Conservation (phyloP, 148 eudicot genomes). For the Heliosperma pusillum region DNA sequence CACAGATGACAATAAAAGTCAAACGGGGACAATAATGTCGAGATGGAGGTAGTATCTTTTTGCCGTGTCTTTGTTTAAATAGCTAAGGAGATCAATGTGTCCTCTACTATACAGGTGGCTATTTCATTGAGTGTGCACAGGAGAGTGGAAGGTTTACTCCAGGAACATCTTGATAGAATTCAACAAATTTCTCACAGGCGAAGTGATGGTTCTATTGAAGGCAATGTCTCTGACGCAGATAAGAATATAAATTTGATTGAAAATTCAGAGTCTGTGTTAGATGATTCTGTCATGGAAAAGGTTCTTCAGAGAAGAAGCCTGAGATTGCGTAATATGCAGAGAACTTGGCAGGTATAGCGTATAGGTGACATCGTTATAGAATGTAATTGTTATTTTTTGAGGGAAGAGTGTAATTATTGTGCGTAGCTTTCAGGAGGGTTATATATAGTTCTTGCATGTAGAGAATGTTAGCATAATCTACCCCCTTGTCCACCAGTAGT, state of each 20-base stretch:
- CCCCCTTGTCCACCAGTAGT: neutral
- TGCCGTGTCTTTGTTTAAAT: neutral
- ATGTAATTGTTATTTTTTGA: too few relatives aligned
- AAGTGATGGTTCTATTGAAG: slow-evolving; percentile 32
- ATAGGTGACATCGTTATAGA: slow-evolving; percentile 1
- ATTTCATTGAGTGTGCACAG: slow-evolving; percentile 91
- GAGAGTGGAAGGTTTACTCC: slow-evolving; percentile 96
- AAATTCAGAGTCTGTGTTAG: slow-evolving; percentile 59
- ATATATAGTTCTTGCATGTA: neutral
- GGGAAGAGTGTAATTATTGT: neutral
- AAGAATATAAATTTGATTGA: slow-evolving; percentile 40
- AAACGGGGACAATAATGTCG: neutral
- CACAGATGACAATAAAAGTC: neutral
- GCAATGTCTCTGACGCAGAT: slow-evolving; percentile 29
- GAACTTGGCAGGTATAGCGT: slow-evolving; percentile 84
- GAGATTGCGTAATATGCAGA: slow-evolving; percentile 91
- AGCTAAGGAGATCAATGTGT: slow-evolving; percentile 11
- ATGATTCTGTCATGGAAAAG: slow-evolving; percentile 92
- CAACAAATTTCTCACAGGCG: slow-evolving; percentile 41
- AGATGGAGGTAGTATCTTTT: neutral
- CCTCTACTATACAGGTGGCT: slow-evolving; percentile 57
- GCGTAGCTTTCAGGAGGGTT: neutral
- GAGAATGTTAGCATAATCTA: neutral
- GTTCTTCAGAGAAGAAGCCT: slow-evolving; percentile 89
- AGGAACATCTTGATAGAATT: slow-evolving; percentile 86